These are phyloP conservation scores for Agroathelia rolfsii DNA, from an alignment of 1,284 basidiomycete genomes.

Conservation along the genomic window DNA sequence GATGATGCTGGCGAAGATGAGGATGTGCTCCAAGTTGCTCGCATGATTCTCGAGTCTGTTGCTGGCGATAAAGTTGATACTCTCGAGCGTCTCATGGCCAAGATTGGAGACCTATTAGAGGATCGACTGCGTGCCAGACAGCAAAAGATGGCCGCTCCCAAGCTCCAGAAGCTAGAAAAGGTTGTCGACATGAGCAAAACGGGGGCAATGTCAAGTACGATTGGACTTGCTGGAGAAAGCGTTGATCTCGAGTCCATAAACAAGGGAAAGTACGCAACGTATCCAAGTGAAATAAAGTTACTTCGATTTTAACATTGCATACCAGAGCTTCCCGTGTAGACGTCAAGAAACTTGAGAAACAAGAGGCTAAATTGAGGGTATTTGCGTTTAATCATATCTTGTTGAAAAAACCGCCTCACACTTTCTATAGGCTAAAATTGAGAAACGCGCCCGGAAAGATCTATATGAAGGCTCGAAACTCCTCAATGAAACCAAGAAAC, in stretches of 20 bases:
- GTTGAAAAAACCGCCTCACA: not conserved
- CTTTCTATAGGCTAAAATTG: constrained; percentile 75
- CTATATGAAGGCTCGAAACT: constrained; percentile 95
- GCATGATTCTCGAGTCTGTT: constrained; percentile 69
- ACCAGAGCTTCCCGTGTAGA: constrained; percentile 87
- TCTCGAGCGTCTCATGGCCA: constrained; percentile 56
- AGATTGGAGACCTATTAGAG: constrained; percentile 56
- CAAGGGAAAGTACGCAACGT: constrained; percentile 66
- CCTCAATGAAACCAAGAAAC: constrained; percentile 86
- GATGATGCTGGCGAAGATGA: constrained; percentile 92
- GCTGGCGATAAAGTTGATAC: constrained; percentile 43
- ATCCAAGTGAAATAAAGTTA: constrained; percentile 1
- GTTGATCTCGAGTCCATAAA: constrained; percentile 92
- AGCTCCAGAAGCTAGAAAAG: constrained; percentile 78
- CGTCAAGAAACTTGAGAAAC: constrained; percentile 96
- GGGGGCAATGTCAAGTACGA: constrained; percentile 75
- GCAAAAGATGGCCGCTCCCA: constrained; percentile 47
- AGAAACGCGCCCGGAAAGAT: constrained; percentile 83
- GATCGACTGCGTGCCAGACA: constrained; percentile 51
- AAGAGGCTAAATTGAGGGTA: constrained; percentile 92
- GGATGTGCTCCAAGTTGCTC: constrained; percentile 74
- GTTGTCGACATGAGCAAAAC: constrained; percentile 91
- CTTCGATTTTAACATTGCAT: constrained; percentile 11
- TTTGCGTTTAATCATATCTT: constrained; percentile 12
- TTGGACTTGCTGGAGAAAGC: constrained; percentile 74